Percentiles rank a stretch among this genome's conserved stretches.
phyloP scores from a whole-genome alignment of 495 filamentous ascomycete species.

The Podospora sp. region DNA sequence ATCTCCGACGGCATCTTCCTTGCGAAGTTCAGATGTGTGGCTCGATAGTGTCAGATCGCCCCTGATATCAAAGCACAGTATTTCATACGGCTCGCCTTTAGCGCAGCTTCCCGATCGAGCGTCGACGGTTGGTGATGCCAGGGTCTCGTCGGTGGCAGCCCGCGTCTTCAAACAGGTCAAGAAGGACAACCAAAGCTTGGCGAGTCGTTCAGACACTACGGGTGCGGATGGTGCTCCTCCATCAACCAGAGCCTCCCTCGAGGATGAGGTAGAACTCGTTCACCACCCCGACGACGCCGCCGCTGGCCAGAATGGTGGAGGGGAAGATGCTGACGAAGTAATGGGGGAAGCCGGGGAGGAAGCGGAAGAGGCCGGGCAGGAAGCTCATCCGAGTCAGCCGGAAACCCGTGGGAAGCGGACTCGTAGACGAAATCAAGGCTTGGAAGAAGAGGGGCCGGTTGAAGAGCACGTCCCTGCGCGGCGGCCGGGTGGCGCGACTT shows the following conservation, averaged over 20 bases:
- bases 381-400: background rate
- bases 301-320: constrained; percentile 3
- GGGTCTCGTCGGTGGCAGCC: constrained; percentile 23
- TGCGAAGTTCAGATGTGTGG: background rate
- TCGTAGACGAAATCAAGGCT: too few relatives aligned
- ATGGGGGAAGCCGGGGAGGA: constrained; percentile 19
- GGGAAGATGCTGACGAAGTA: constrained; percentile 18
- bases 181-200: background rate
- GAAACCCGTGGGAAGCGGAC: background rate
- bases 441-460: background rate
- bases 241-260: background rate
- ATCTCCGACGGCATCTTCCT: constrained; percentile 9
- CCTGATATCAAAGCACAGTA: constrained; percentile 35
- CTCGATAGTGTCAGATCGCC: constrained; percentile 17
- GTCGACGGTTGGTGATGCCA: constrained; percentile 6
- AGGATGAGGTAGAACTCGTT: constrained; percentile 1
- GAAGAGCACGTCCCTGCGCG: background rate
- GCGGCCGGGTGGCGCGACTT: too few relatives aligned
- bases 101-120: constrained; percentile 27
- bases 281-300: background rate
- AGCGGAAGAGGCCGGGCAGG: background rate
- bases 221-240: background rate
- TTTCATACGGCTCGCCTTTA: constrained; percentile 36
- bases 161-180: background rate
- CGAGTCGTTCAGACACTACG: background rate